Evolutionary conservation across 2,329 filamentous ascomycete species (phyloP), one percentile per base, ranked within the genome.

Genomic region (Cladophialophora yegresii): DNA sequence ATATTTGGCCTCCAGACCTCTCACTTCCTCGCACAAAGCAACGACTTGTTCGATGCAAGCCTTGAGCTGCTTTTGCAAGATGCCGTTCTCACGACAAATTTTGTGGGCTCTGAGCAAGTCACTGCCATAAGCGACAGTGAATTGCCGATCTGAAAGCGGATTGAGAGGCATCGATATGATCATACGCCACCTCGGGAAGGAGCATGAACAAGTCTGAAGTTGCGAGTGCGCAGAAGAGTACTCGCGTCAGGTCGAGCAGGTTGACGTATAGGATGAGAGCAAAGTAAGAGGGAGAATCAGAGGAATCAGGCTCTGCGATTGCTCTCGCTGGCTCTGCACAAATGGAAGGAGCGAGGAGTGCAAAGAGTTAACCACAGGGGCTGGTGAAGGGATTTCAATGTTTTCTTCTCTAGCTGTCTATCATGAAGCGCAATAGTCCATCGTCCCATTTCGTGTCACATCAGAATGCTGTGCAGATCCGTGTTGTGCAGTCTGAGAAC

Each of bases 381-480:
- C 5, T 23, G 57, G 8, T n/a, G 3, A 49, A 20, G 16, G 55
- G 32, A 54, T 63, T 62, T 57, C 43, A 58, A 50, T 62, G 61
- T 56, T 51, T 51, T 54, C 58, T 67, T 65, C 64, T 68, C 66
- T 68, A 70, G 58, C 59, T 62, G 64, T 68, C 68, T 70, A 70
- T 70, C 26, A 59, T 54, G 64, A 60, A 65, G 61, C 63, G 64
- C 45, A 62, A 65, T 55, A 59, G 45, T n/a, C 45, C 47, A 32
- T 59, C 45, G 62, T 56, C 63, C 67, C 67, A 62, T 68, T 61
- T 70, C 68, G 56, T 70, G 49, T 62, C 68, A 69, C 67, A 63
- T 71, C 60, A 66, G 64, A 69, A 67, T 64, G 65, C 61, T 54
- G 36, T 59, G 40, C 33, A 62, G 50, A 57, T 65, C 61, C 59